Base-by-base conservation (phyloP, 2,329 filamentous ascomycete species). In the Colletotrichum caudatum region DNA sequence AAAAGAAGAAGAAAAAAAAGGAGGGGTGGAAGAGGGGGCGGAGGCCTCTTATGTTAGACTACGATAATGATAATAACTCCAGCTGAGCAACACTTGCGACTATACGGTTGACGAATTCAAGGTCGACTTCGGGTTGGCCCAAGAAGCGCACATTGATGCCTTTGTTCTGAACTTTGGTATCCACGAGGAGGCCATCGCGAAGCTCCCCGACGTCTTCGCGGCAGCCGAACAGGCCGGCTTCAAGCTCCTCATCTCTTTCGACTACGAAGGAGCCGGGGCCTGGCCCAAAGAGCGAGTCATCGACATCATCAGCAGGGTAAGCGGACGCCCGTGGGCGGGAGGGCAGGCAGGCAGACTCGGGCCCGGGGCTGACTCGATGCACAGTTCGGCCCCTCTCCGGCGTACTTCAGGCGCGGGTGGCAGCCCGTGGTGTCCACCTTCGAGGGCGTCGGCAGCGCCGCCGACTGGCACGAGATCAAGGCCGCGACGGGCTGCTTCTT, bases 391-490 rank as follows among this genome's bases (percentile, higher is more conserved):
- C 41, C 29, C 5, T 60, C 66, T 14, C 53, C 58, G 7, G 72
- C 73, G 2, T 75, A 77, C 48, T 74, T 54, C 75, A 75, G 58
- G 51, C 74, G 72, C 77, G 57, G 71, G 77, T 12, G 74, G 75
- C 3, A 76, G 74, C 80, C 82, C 0, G 74, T 84, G 2, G 80
- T 82, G 0, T 82, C 81, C 0, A 84, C 83, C 1, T 84, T 84
- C 39, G 83, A 87, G 74, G 86, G 86, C 1, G 73, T 81, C 4
- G 75, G 78, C 20, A 80, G 79, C 12, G 79, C 79, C 5, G 74
- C 76, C 5, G 84, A 87, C 73, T 87, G 85, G 85, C 41, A 68
- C 12, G 74, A 74, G 4, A 84, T 86, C 76, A 86, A 84, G 70
- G 74, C 75, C 12, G 74, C 76, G 20, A 81, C 81, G 1, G 76